Evolutionary conservation across 352 stramenopile genomes (phyloP), one percentile per base, ranked within the genome.

Genomic region (Pythium chondricola): DNA sequence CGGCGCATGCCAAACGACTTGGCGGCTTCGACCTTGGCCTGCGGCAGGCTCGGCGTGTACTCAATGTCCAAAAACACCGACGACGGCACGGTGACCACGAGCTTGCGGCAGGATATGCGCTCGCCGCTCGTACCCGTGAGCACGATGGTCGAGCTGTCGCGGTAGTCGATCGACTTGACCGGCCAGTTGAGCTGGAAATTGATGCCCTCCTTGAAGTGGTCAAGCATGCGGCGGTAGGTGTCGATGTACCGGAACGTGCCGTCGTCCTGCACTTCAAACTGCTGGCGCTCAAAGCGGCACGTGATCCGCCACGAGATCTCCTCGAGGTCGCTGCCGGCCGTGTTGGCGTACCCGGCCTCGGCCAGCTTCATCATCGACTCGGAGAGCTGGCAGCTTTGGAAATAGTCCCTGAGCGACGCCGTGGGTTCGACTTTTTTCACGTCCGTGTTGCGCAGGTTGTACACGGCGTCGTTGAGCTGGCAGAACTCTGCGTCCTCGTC

Each of bases 361-460:
- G 78, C 82, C 14, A 92, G 71, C 53, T 88, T 86, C 73, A 90
- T 80, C 76, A 92, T 90, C 0, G 78, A 90, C 4, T 64, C 44
- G 21, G 75, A 86, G 20, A 92, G 53, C 18, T 61, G 46, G 20
- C 71, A 74, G 43, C 65, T 65, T 11, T 66, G 52, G 31, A 89
- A 92, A 49, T 92, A 92, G 58, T 88, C 78, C 13, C 70, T 56
- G 77, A 92, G 88, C 13, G 81, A 92, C 21, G 80, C 74, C 11
- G 69, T 56, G 26, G 63, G 55, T 11, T 74, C 40, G 33, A 91
- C 85, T 32, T 68, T 51, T 10, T 87, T 68, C 37, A 85, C 67
- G 18, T 87, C 59, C 22, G 71, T 63, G 45, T 88, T 72, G 45
- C 81, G 85, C 52, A 92, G 48, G 16, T 69, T 46, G 4, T 58